Evolutionary conservation across 352 stramenopile species (phyloP).

Genomic region (Phytophthora sojae): DNA sequence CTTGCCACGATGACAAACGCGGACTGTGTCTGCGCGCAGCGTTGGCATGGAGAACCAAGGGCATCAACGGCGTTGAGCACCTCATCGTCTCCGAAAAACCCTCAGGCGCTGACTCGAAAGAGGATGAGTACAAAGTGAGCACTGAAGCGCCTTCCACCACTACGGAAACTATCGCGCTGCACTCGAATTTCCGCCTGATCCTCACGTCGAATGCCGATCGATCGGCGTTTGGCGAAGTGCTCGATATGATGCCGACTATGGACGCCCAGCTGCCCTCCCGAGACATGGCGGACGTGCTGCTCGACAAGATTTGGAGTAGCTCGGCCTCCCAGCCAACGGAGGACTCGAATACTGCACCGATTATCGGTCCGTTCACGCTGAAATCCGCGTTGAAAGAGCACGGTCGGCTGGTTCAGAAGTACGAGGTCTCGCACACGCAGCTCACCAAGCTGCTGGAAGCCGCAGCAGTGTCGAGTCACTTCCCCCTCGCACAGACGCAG

Average conservation of each 20-base stretch:
- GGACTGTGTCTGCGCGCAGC: slow-evolving; percentile 26
- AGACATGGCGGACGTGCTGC: slow-evolving; percentile 44
- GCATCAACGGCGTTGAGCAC: slow-evolving; percentile 31
- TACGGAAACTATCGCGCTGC: slow-evolving; percentile 33
- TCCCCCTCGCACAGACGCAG: slow-evolving; percentile 52
- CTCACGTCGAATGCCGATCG: slow-evolving; percentile 42
- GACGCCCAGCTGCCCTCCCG: slow-evolving; percentile 34
- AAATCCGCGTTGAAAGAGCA: slow-evolving; percentile 47
- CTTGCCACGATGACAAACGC: not conserved
- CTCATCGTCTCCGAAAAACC: slow-evolving; percentile 19
- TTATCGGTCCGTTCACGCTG: slow-evolving; percentile 28
- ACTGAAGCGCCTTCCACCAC: not conserved
- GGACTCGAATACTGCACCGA: not conserved
- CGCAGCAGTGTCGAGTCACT: slow-evolving; percentile 50
- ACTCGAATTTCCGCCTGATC: slow-evolving; percentile 53
- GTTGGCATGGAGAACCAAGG: slow-evolving; percentile 46
- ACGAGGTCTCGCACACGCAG: slow-evolving; percentile 25
- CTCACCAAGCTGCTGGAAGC: slow-evolving; percentile 55
- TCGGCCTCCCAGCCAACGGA: not conserved
- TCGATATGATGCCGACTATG: slow-evolving; percentile 46
- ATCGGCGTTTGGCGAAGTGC: slow-evolving; percentile 49
- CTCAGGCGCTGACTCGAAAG: not conserved
- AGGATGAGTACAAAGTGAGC: slow-evolving; percentile 1
- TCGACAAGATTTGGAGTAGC: slow-evolving; percentile 61
- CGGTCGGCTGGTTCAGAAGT: slow-evolving; percentile 18